phyloP scores from a whole-genome alignment of 2,329 filamentous ascomycete species.

The Karstenula rhodostoma region DNA sequence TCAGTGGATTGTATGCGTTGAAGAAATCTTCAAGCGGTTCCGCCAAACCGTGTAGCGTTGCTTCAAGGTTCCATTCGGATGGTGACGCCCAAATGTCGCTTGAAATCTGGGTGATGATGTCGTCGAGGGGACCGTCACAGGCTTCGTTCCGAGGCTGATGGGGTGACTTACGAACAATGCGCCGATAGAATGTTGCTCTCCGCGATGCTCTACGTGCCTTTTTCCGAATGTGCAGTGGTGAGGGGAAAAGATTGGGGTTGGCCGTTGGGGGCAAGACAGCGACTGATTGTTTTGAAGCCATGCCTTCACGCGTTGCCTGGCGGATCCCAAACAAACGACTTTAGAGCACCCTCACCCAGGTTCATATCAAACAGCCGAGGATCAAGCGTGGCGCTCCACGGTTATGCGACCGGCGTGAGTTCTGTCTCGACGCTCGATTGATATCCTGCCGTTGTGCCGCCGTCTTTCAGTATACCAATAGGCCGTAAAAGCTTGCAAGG shows the following conservation, averaged over 20 bases:
- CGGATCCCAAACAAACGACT: neutral
- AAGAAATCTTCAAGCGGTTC: constrained; percentile 23
- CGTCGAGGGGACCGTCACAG: constrained; percentile 39
- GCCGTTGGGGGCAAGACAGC: constrained; percentile 22
- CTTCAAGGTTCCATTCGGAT: constrained; percentile 18
- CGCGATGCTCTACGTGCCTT: constrained; percentile 36
- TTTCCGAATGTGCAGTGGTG: constrained; percentile 42
- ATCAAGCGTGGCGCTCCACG: neutral
- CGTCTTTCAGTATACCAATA: neutral
- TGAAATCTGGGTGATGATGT: constrained; percentile 46
- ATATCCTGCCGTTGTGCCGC: neutral
- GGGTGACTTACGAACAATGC: constrained; percentile 34
- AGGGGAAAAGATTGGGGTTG: constrained; percentile 31
- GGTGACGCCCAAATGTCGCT: constrained; percentile 37
- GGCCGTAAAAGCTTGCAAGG: neutral
- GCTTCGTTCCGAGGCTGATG: constrained; percentile 16
- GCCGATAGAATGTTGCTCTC: constrained; percentile 35
- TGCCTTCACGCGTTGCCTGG: constrained; percentile 13
- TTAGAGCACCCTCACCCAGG: neutral
- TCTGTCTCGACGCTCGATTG: neutral
- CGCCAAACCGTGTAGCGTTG: constrained; percentile 22
- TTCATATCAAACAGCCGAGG: neutral
- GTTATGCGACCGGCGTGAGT: neutral
- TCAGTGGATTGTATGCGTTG: constrained; percentile 29
- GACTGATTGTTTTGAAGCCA: constrained; percentile 10